A percentile compares a stretch with the other conserved stretches of the same genome.
Evolutionary conservation across 106 monocot genomes (phyloP).

Genomic region (Iris macrosiphon): DNA sequence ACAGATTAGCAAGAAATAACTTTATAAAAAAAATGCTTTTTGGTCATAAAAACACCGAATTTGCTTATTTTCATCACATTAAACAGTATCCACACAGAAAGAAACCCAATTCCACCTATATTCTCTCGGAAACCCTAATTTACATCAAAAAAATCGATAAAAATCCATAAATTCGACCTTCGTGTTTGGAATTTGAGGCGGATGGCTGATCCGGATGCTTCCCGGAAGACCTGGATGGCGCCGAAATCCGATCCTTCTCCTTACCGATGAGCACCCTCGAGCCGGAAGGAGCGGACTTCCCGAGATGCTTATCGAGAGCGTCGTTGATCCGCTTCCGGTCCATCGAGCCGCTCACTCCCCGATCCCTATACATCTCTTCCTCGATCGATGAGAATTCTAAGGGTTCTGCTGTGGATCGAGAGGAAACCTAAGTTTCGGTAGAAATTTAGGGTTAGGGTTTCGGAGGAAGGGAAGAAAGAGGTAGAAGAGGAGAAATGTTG

Average conservation of each 20-base stretch:
- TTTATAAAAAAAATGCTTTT: too few species aligned
- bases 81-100: too few species aligned
- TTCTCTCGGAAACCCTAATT: too few species aligned
- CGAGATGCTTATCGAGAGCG: slow-evolving; percentile 63
- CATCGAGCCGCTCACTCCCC: slow-evolving; percentile 13
- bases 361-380: slow-evolving; percentile 32
- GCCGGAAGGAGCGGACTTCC: slow-evolving; percentile 47
- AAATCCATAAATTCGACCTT: too few species aligned
- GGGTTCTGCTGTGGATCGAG: not conserved
- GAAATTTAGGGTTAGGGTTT: not conserved
- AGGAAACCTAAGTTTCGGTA: not conserved
- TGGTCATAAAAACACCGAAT: too few species aligned
- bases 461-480: not conserved
- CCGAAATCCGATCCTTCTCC: slow-evolving; percentile 33
- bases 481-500: not conserved
- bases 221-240: not conserved
- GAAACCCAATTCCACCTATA: too few species aligned
- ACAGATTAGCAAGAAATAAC: too few species aligned
- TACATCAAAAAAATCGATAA: too few species aligned
- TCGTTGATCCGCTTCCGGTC: slow-evolving; percentile 67
- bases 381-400: not conserved
- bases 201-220: slow-evolving; percentile 7
- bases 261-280: slow-evolving; percentile 23
- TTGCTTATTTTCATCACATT: too few species aligned
- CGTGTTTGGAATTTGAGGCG: not conserved